Conservation (phyloP, 192 early-diverging fungal species). For the Coemansia sp. region DNA sequence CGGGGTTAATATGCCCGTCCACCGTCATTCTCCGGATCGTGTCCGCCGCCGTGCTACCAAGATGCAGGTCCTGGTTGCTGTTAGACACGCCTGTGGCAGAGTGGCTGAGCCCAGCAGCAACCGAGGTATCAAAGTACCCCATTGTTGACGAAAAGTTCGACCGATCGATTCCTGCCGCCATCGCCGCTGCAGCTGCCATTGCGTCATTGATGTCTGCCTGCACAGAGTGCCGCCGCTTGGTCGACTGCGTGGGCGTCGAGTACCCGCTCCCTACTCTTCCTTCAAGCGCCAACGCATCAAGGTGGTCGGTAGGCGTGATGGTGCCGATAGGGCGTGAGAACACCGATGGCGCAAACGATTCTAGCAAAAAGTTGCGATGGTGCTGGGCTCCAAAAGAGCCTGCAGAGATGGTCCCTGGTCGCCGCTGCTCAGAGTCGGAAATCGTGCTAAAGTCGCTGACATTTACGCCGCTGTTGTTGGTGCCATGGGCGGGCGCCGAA, state of each 20-base stretch:
- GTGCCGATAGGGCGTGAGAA: constrained; percentile 35
- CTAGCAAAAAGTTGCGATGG: constrained; percentile 28
- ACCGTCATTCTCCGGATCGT: constrained; percentile 49
- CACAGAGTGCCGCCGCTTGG: constrained; percentile 48
- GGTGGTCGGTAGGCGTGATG: constrained; percentile 45
- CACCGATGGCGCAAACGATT: constrained; percentile 46
- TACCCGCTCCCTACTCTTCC: constrained; percentile 38
- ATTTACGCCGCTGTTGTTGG: neutral
- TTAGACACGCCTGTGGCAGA: neutral
- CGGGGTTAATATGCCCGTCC: constrained; percentile 31
- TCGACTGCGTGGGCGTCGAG: constrained; percentile 44
- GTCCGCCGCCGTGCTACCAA: constrained; percentile 27
- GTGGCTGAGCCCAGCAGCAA: constrained; percentile 21
- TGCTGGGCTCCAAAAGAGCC: constrained; percentile 16
- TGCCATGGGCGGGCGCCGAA: constrained; percentile 24
- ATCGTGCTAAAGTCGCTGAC: constrained; percentile 12
- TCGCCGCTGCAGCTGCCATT: constrained; percentile 34
- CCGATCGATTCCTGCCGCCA: constrained; percentile 40
- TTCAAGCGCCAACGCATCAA: constrained; percentile 51
- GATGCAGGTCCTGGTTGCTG: constrained; percentile 22
- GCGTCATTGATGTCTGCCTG: constrained; percentile 49
- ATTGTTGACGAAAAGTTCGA: constrained; percentile 33
- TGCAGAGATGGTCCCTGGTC: constrained; percentile 20
- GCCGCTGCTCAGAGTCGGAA: constrained; percentile 15
- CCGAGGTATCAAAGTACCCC: constrained; percentile 29